Evolutionary conservation across 192 early-diverging fungal species (phyloP).

Genomic region (Kappamyces sp.): DNA sequence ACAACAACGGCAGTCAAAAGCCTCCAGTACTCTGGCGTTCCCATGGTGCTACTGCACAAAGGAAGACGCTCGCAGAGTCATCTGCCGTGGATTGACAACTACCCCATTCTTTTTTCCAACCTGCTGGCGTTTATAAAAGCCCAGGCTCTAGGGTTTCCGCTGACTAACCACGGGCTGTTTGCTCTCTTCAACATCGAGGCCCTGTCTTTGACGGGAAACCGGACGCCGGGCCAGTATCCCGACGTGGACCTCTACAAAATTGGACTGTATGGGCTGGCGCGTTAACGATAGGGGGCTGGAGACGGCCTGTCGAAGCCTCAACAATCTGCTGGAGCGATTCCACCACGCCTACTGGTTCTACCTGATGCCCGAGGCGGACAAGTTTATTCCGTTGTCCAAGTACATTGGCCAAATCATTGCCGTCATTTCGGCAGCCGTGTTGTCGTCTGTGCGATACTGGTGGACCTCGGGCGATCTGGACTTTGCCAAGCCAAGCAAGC

Average conservation of each 20-base stretch:
- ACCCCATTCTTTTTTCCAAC: slow-evolving; percentile 22
- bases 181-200: slow-evolving; percentile 52
- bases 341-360: slow-evolving; percentile 98
- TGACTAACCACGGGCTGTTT: slow-evolving; percentile 64
- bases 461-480: slow-evolving; percentile 1
- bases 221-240: slow-evolving; percentile 21
- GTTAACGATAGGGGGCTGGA: slow-evolving; percentile 50
- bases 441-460: slow-evolving; percentile 27
- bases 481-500: neutral
- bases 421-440: slow-evolving; percentile 64
- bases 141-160: slow-evolving; percentile 64
- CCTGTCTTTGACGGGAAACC: slow-evolving; percentile 30
- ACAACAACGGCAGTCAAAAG: slow-evolving; percentile 68
- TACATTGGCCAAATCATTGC: slow-evolving; percentile 83
- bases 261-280: slow-evolving; percentile 23
- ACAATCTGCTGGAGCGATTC: slow-evolving; percentile 88
- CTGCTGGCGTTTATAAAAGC: slow-evolving; percentile 52
- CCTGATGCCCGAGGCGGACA: slow-evolving; percentile 68
- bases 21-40: slow-evolving; percentile 46
- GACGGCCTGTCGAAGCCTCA: slow-evolving; percentile 74
- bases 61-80: slow-evolving; percentile 13
- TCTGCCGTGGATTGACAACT: slow-evolving; percentile 10
- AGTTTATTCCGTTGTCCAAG: slow-evolving; percentile 81
- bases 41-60: slow-evolving; percentile 54
- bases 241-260: slow-evolving; percentile 17